Base-by-base conservation (phyloP, 352 stramenopile species). In the Phytopythium vexans region DNA sequence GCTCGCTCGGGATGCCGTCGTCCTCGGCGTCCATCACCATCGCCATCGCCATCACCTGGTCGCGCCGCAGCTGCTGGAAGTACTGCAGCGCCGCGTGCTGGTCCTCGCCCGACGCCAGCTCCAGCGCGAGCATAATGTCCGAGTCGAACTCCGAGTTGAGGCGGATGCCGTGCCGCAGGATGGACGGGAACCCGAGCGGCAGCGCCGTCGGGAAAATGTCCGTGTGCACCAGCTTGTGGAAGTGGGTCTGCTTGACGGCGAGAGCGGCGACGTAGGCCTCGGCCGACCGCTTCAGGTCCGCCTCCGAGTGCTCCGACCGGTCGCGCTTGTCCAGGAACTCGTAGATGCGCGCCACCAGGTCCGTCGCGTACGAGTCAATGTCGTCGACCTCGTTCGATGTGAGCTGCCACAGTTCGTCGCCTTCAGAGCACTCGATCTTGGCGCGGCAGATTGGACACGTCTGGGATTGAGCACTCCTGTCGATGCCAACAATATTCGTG, bases 361-460 rank as follows among this genome's bases (percentile, higher is more conserved):
- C 81, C 1, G 76, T 89, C n/a, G 81, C 81, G 47, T 92, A 92
- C 41, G 81, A 84, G 3, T 68, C 74, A 40, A 92, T 61, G 43
- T 92, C 79, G 32, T 82, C 66, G 14, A 92, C 73, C 51, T 89
- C 81, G 42, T 85, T 70, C 9, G 81, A 86, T 32, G 71, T 86
- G 9, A 92, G 55, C 44, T 89, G 81, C 72, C 74, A 92, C 39
- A 92, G 54, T 31, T 92, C 81, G 16, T 84, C 80, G 12, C 81
- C 81, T 68, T 92, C 81, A 1, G 77, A 85, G 58, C 81, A 92
- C 36, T 88, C 70, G 34, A 92, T 84, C 36, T 74, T 79, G 12
- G 74, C 72, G 10, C 81, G 77, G 54, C 81, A 92, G 49, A 88
- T 92, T 9, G 81, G 81, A 54, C 81, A 92, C 37, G 81, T 89